Base-by-base conservation (phyloP, 1,139 yeast genomes). In the Debaryomyces sp. region DNA sequence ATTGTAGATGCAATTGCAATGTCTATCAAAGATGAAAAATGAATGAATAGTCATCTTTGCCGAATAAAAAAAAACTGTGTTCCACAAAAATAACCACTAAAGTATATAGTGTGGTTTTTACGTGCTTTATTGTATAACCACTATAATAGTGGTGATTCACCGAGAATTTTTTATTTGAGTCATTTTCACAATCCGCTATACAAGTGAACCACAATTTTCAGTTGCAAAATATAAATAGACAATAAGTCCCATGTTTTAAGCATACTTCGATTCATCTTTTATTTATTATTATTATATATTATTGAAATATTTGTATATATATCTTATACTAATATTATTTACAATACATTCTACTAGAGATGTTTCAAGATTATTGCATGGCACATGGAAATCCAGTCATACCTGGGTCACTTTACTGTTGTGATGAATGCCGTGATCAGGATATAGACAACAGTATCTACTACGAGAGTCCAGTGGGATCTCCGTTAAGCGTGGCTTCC, bases 11-110 rank as follows among this genome's bases (percentile, higher is more conserved):
- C 96, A 88, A 56, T 83, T 84, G 69, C 96, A 89, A 64, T 92
- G 97, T 62, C 95, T 80, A 63, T 92, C 97, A 63, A 87, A 92
- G 47, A 92, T 81, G 85, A 91, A 88, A 64, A 91, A 87, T 7
- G 96, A 87, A 67, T 86, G 86, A 47, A 90, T 83, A 9, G 64
- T 55, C 66, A 61, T 61, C 15, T 21, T 39, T 12, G 10, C n/a
- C 5, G 30, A 27, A 27, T 27, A 27, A 12, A 30, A 18, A 29
- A 30, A 12, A 18, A 13, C 18, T 27, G 36, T 29, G 34, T 27
- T 27, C 27, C 43, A 22, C 29, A 24, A 17, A 21, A 39, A 44
- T 44, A 38, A 38, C 47, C 47, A 30, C 43, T 33, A 44, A 41
- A 41, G 43, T 35, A 43, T 43, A 27, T 37, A n/a, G 12, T 43